Evolutionary conservation across 2,329 filamentous ascomycete genomes (phyloP), one percentile per base, ranked within the genome.

Genomic region (Fusarium guadeloupense): DNA sequence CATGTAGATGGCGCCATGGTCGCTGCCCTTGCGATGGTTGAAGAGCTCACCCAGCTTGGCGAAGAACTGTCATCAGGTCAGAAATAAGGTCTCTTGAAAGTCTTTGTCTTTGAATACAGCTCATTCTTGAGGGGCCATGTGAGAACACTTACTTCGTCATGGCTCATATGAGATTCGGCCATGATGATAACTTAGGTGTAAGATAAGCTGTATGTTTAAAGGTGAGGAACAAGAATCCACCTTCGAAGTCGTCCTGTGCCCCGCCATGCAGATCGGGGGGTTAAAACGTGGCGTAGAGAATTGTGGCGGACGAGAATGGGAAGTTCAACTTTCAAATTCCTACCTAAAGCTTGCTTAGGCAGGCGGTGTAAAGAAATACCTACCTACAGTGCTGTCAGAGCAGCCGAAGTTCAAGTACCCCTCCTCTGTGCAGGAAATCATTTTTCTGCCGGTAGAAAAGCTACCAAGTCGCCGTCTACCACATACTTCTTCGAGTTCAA

Each of bases 1-100:
- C 54, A 96, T 80, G 75, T 85, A 89, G 64, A 96, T 81, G 44
- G 87, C 86, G 68, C 90, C 90, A 75, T 92, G 89, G 69, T 89
- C 85, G 73, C 88, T 88, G 70, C 84, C 81, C 71, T 89, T 89
- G 59, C 84, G 84, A 62, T 82, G 75, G 59, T 85, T 81, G 77
- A 95, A 90, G 63, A 94, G 86, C 69, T 87, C 81, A 45, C 80
- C 78, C 62, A 94, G 83, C 71, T 83, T 83, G 60, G 80, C 77
- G 77, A 94, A 93, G 83, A 94, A 94, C 90, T 93, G 70, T 34
- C 23, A 45, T 48, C 17, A 49, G 38, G 55, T 66, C 25, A 66
- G 59, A 30, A 41, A 19, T 19, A 40, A 21, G 17, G 12, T 30
- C 20, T 9, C 55, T 37, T 30, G 17, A n/a, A 23, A 14, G 31